Percentiles rank a stretch among this genome's conserved stretches.
Evolutionary conservation across 208 protist genomes (phyloP).

Genomic region (Acanthamoeba sp.): DNA sequence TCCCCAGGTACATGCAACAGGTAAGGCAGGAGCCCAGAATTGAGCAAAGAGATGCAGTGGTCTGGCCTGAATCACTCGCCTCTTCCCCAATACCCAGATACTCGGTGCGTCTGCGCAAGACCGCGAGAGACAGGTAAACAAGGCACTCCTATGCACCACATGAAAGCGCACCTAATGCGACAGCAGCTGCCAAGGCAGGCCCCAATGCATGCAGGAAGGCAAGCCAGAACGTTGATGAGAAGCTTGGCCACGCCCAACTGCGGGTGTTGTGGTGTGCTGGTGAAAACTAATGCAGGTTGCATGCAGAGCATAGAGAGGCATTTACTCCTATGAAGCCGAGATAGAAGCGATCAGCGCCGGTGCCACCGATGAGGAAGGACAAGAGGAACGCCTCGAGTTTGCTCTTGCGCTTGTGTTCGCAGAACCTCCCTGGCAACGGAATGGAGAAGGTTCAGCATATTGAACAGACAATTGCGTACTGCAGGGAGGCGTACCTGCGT

Average conservation of each 20-base stretch:
- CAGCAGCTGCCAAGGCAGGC: not conserved
- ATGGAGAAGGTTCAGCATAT: not conserved
- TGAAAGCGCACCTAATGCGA: not conserved
- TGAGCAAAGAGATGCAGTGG: not conserved
- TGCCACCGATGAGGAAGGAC: not conserved
- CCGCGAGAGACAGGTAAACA: too few relatives aligned
- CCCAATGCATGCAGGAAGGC: not conserved
- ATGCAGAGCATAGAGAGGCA: not conserved
- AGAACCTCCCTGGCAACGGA: not conserved
- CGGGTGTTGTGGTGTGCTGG: too few relatives aligned
- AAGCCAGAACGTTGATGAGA: not conserved
- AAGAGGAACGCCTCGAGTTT: not conserved
- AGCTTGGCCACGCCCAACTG: not conserved
- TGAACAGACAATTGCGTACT: not conserved
- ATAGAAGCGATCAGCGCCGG: conserved; percentile 2
- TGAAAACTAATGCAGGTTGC: too few relatives aligned
- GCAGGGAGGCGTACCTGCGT: not conserved
- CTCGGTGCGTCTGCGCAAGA: not conserved
- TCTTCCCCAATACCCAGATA: not conserved
- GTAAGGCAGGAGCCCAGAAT: not conserved
- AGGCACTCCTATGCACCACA: too few relatives aligned
- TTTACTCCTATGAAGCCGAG: not conserved
- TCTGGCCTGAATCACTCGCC: not conserved
- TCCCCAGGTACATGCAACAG: not conserved
- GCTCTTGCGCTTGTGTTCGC: not conserved